Conservation (phyloP, 2,329 filamentous ascomycete genomes). For the Aspergillus aculeatus region DNA sequence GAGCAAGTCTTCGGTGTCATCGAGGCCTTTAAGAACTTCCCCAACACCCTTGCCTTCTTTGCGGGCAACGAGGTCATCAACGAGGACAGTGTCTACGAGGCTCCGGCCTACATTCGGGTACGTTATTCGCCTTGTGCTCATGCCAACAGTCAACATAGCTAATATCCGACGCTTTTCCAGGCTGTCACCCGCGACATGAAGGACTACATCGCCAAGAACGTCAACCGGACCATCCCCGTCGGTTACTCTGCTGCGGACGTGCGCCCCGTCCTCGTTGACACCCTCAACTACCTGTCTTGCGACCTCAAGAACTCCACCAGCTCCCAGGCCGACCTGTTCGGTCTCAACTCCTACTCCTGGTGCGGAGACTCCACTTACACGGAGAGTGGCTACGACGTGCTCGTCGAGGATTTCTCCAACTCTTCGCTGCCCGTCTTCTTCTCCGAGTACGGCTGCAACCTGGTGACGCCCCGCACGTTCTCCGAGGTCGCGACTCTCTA, state of each 20-base stretch:
- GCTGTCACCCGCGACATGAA: conserved; percentile 67
- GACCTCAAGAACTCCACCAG: conserved; percentile 48
- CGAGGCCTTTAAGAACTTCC: conserved; percentile 65
- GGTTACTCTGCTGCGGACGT: conserved; percentile 69
- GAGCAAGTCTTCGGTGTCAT: conserved; percentile 61
- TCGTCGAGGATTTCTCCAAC: conserved; percentile 60
- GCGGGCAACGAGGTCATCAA: conserved; percentile 69
- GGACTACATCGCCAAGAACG: conserved; percentile 63
- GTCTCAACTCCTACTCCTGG: conserved; percentile 69
- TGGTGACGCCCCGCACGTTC: conserved; percentile 57
- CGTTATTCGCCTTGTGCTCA: conserved; percentile 17
- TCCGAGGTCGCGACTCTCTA: conserved; percentile 62
- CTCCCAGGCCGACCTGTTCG: conserved; percentile 63
- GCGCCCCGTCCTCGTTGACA: conserved; percentile 58
- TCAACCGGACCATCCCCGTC: conserved; percentile 59
- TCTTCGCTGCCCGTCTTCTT: conserved; percentile 64
- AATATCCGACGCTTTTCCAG: conserved; percentile 15
- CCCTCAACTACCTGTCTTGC: conserved; percentile 62
- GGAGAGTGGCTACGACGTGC: conserved; percentile 54
- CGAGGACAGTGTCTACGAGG: conserved; percentile 53
- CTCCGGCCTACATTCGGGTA: conserved; percentile 59
- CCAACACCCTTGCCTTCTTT: conserved; percentile 67
- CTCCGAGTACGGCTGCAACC: conserved; percentile 67
- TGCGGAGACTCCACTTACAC: conserved; percentile 59
- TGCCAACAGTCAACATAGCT: too few species aligned